Evolutionary conservation across 768 basidiomycete genomes (phyloP).

Genomic region (Hemileccinum impolitum): DNA sequence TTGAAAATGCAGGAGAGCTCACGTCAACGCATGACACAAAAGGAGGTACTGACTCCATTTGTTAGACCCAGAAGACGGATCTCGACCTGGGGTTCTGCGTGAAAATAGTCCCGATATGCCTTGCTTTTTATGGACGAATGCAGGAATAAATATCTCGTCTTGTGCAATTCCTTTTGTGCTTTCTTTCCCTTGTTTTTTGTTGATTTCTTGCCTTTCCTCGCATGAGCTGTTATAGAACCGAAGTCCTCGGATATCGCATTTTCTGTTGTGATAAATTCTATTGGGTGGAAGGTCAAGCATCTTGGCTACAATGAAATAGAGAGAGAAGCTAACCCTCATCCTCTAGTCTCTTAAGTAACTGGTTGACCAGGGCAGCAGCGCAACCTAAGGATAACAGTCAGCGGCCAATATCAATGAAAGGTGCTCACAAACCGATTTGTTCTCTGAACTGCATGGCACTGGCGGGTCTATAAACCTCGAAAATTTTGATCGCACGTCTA

Average conservation of each 20-base stretch:
- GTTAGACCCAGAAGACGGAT: conserved; percentile 57
- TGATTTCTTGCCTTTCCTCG: conserved; percentile 38
- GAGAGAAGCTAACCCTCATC: conserved; percentile 51
- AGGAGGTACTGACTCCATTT: conserved; percentile 44
- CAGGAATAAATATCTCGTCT: conserved; percentile 58
- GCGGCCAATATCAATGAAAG: neutral
- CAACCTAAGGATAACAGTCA: conserved; percentile 40
- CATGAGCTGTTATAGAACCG: conserved; percentile 39
- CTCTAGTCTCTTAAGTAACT: conserved; percentile 67
- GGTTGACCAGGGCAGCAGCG: conserved; percentile 50
- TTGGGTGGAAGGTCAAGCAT: conserved; percentile 6
- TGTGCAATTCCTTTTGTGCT: conserved; percentile 50
- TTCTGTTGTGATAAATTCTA: conserved; percentile 62
- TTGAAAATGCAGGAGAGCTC: conserved; percentile 5
- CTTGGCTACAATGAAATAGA: neutral
- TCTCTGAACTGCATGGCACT: conserved; percentile 54
- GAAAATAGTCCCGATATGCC: conserved; percentile 67
- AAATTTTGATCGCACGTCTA: conserved; percentile 70
- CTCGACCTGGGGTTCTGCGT: conserved; percentile 57
- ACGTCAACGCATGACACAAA: neutral
- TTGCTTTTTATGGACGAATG: conserved; percentile 39
- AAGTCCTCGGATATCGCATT: conserved; percentile 46
- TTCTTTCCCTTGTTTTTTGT: conserved; percentile 42
- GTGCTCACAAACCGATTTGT: conserved; percentile 47
- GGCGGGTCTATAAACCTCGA: conserved; percentile 46